These are phyloP conservation scores for Geotrichum histeridarum DNA, from an alignment of 1,139 yeast species.

Conservation along the genomic window DNA sequence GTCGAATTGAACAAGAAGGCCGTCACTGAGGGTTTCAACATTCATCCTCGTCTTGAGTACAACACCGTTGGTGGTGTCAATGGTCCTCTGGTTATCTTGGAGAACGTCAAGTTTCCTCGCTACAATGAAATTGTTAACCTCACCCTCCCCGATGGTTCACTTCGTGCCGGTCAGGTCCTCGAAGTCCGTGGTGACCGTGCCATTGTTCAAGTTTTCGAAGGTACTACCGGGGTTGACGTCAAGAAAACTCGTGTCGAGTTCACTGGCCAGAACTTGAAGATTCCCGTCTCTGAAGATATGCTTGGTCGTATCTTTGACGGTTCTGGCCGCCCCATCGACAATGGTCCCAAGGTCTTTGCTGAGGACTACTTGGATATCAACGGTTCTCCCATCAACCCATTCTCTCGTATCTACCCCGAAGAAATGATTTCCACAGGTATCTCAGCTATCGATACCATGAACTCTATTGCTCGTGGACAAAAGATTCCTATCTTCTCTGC, in stretches of 20 bases:
- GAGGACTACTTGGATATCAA: slow-evolving; percentile 97
- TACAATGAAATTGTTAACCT: slow-evolving; percentile 93
- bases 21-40: slow-evolving; percentile 82
- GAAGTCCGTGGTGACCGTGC: slow-evolving; percentile 98
- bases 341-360: slow-evolving; percentile 96
- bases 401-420: slow-evolving; percentile 96
- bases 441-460: slow-evolving; percentile 98
- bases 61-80: slow-evolving; percentile 97
- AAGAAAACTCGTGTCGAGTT: slow-evolving; percentile 95
- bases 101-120: slow-evolving; percentile 93
- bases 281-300: slow-evolving; percentile 95
- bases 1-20: slow-evolving; percentile 84
- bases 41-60: slow-evolving; percentile 84
- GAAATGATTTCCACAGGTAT: slow-evolving; percentile 99
- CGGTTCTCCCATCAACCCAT: slow-evolving; percentile 98
- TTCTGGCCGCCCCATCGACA: slow-evolving; percentile 96
- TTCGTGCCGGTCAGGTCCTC: slow-evolving; percentile 94
- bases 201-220: slow-evolving; percentile 96
- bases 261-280: slow-evolving; percentile 88
- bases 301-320: slow-evolving; percentile 98
- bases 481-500: slow-evolving; percentile 98
- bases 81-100: slow-evolving; percentile 95
- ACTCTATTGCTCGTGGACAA: slow-evolving; percentile 99
- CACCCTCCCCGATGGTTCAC: slow-evolving; percentile 90
- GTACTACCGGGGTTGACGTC: slow-evolving; percentile 96